Evolutionary conservation across 2,329 filamentous ascomycete genomes (phyloP).

Genomic region (Aspergillus fischeri): DNA sequence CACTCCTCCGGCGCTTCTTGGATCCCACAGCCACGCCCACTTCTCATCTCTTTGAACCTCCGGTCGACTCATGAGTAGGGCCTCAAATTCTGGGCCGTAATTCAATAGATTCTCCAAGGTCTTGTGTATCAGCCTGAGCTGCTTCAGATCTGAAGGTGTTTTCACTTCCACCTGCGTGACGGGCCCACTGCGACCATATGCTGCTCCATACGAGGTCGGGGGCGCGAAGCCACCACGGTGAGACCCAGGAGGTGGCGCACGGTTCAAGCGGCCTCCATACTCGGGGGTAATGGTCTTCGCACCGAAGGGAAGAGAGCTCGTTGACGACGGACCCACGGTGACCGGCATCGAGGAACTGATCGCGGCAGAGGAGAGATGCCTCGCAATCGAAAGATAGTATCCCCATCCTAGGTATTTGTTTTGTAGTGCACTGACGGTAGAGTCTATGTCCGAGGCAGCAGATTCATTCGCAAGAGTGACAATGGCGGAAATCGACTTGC

Average conservation of each 20-base stretch:
- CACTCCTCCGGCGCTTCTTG: slow-evolving; percentile 70
- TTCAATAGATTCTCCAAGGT: slow-evolving; percentile 75
- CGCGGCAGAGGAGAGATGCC: slow-evolving; percentile 74
- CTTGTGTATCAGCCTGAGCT: slow-evolving; percentile 80
- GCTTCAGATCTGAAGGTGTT: slow-evolving; percentile 71
- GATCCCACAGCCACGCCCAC: slow-evolving; percentile 93
- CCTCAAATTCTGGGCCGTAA: slow-evolving; percentile 84
- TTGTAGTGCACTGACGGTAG: slow-evolving; percentile 70
- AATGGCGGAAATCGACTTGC: slow-evolving; percentile 71
- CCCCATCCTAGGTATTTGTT: slow-evolving; percentile 83
- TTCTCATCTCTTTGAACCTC: slow-evolving; percentile 82
- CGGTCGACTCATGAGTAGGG: slow-evolving; percentile 79
- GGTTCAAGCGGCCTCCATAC: slow-evolving; percentile 44
- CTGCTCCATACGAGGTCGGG: slow-evolving; percentile 63
- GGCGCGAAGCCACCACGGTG: slow-evolving; percentile 68
- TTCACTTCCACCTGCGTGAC: slow-evolving; percentile 66
- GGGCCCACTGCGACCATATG: slow-evolving; percentile 46
- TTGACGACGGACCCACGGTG: slow-evolving; percentile 43
- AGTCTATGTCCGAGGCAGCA: slow-evolving; percentile 76
- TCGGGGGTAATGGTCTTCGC: slow-evolving; percentile 60
- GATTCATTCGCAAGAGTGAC: slow-evolving; percentile 78
- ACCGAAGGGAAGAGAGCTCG: slow-evolving; percentile 67
- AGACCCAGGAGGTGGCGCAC: slow-evolving; percentile 45
- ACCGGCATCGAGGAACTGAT: slow-evolving; percentile 54
- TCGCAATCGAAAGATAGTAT: slow-evolving; percentile 73